phyloP scores from a whole-genome alignment of 78 protist species.

The Parvularia atlantis region DNA sequence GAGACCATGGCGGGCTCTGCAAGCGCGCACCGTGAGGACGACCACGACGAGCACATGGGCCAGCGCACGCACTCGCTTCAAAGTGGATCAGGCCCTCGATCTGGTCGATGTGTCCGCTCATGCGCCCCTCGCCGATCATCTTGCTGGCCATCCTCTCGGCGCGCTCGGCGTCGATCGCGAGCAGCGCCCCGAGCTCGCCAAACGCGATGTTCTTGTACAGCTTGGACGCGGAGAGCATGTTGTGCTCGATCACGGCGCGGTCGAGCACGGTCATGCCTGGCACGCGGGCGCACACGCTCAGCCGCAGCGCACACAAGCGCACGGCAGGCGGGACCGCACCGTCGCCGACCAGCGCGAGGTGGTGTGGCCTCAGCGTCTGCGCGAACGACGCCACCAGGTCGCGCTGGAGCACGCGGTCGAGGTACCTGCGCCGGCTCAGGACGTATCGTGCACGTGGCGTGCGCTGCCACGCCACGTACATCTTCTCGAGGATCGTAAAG shows the following conservation, averaged over 20 bases:
- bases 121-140: slow-evolving; percentile 77
- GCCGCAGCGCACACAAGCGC: too few species aligned
- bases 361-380: slow-evolving; percentile 51
- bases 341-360: slow-evolving; percentile 54
- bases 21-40: too few species aligned
- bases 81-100: too few species aligned
- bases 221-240: slow-evolving; percentile 61
- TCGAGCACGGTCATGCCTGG: slow-evolving; percentile 57
- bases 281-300: too few species aligned
- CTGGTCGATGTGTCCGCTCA: too few species aligned
- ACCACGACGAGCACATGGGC: too few species aligned
- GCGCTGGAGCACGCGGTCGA: slow-evolving; percentile 58
- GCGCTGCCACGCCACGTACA: slow-evolving; percentile 3
- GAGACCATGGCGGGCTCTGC: too few species aligned
- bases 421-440: slow-evolving; percentile 9
- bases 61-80: too few species aligned
- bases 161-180: slow-evolving; percentile 55
- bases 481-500: slow-evolving; percentile 46
- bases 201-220: slow-evolving; percentile 76
- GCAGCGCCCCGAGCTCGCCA: slow-evolving; percentile 73
- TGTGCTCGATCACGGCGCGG: slow-evolving; percentile 82
- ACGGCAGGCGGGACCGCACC: slow-evolving; percentile 14
- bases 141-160: slow-evolving; percentile 69
- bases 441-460: not conserved
- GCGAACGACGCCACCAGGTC: slow-evolving; percentile 61